phyloP scores from a whole-genome alignment of 495 filamentous ascomycete species.

The Trichoderma reesei region DNA sequence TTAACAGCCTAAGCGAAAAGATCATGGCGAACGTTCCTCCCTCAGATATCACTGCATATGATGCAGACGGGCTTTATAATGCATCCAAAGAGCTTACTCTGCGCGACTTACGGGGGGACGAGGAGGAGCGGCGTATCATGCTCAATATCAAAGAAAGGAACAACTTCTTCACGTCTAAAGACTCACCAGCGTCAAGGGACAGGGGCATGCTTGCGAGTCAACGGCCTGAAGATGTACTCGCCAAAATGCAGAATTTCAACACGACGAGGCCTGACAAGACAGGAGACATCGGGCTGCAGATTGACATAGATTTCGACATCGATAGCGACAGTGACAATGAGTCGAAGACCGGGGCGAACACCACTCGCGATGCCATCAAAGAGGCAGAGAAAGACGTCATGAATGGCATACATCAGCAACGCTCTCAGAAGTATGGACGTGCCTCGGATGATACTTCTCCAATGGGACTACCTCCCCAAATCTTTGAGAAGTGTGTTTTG shows the following conservation, averaged over 20 bases:
- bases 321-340: conserved; percentile 63
- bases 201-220: conserved; percentile 51
- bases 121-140: conserved; percentile 60
- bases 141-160: conserved; percentile 82
- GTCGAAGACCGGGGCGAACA: conserved; percentile 37
- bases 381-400: conserved; percentile 49
- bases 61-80: conserved; percentile 16
- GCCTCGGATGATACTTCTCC: conserved; percentile 36
- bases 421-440: conserved; percentile 41
- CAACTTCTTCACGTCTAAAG: conserved; percentile 62
- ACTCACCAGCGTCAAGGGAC: conserved; percentile 44
- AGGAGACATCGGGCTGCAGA: conserved; percentile 47
- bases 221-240: conserved; percentile 56
- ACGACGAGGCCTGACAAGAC: conserved; percentile 34
- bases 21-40: conserved; percentile 79
- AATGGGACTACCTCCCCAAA: conserved; percentile 50
- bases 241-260: conserved; percentile 52
- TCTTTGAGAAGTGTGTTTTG: conserved; percentile 66
- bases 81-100: conserved; percentile 47
- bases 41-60: conserved; percentile 67
- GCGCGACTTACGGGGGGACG: conserved; percentile 71
- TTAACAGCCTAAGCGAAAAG: conserved; percentile 83
- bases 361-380: conserved; percentile 45
- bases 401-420: conserved; percentile 39
- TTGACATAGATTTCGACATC: conserved; percentile 49